A percentile compares a stretch with the other conserved stretches of the same genome.
Conservation (phyloP, 139 green algal species). For the Haematococcus sp. region DNA sequence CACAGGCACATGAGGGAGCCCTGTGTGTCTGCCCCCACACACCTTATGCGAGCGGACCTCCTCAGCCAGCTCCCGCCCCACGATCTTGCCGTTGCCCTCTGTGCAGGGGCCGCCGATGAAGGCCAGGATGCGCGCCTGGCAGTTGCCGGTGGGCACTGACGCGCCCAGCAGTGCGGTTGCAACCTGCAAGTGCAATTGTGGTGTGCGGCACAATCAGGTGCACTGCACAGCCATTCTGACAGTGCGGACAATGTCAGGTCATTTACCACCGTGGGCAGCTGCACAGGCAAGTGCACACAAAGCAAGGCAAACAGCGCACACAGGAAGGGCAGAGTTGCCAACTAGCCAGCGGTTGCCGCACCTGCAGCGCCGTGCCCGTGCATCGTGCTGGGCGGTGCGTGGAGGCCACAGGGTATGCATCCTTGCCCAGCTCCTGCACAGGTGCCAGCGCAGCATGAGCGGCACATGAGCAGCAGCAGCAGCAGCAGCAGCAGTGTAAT, state of each 20-base stretch:
- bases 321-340: too few species aligned
- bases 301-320: too few species aligned
- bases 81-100: conserved; percentile 83
- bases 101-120: conserved; percentile 93
- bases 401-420: conserved; percentile 66
- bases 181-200: too few species aligned
- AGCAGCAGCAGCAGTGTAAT: neutral
- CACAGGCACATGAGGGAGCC: too few species aligned
- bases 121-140: conserved; percentile 80
- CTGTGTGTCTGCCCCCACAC: too few species aligned
- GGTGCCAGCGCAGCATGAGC: neutral
- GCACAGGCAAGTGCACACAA: too few species aligned
- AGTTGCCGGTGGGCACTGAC: conserved; percentile 67
- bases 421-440: conserved; percentile 13
- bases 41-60: conserved; percentile 78
- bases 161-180: conserved; percentile 77
- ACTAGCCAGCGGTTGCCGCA: too few species aligned
- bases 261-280: too few species aligned
- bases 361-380: conserved; percentile 89
- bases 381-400: conserved; percentile 78
- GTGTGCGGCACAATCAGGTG: neutral
- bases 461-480: neutral
- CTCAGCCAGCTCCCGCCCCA: conserved; percentile 81
- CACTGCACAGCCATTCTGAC: neutral
- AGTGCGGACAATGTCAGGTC: too few species aligned